Conservation (phyloP, 768 basidiomycete species). For the Mycena indigotica region DNA sequence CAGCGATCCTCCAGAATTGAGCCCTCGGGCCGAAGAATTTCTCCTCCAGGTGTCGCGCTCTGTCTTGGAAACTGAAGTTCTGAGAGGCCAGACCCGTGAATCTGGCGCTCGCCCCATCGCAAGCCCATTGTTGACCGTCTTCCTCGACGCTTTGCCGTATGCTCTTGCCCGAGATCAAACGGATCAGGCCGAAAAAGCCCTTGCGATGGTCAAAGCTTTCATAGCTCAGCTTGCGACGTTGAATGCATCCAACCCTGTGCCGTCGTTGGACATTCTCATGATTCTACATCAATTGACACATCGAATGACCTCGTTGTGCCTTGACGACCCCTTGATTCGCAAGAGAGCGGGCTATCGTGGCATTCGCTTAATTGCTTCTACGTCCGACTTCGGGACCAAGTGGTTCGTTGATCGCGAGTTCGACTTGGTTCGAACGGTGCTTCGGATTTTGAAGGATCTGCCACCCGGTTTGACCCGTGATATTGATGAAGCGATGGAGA, state of each 20-base stretch:
- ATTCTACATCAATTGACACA: constrained; percentile 82
- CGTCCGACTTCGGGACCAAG: constrained; percentile 68
- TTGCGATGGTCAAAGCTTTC: constrained; percentile 60
- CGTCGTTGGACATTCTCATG: constrained; percentile 57
- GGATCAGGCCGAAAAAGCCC: constrained; percentile 62
- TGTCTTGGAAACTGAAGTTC: constrained; percentile 76
- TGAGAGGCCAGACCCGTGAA: constrained; percentile 57
- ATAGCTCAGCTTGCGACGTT: constrained; percentile 67
- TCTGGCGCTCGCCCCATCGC: constrained; percentile 53
- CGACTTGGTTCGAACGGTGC: constrained; percentile 85
- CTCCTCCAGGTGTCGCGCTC: constrained; percentile 68
- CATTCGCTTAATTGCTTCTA: constrained; percentile 75
- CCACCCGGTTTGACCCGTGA: constrained; percentile 86
- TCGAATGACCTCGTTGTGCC: constrained; percentile 82
- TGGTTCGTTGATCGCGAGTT: constrained; percentile 88
- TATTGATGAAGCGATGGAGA: constrained; percentile 74
- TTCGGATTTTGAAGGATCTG: constrained; percentile 93
- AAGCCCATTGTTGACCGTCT: constrained; percentile 62
- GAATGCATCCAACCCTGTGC: constrained; percentile 47
- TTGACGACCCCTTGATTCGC: constrained; percentile 87
- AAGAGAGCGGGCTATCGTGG: constrained; percentile 91
- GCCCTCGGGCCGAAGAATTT: constrained; percentile 69
- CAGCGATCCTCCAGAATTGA: constrained; percentile 51
- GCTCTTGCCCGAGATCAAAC: constrained; percentile 68
- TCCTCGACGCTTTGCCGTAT: constrained; percentile 80